phyloP scores from a whole-genome alignment of 2,329 filamentous ascomycete species.

The Stagonosporopsis vannaccii region DNA sequence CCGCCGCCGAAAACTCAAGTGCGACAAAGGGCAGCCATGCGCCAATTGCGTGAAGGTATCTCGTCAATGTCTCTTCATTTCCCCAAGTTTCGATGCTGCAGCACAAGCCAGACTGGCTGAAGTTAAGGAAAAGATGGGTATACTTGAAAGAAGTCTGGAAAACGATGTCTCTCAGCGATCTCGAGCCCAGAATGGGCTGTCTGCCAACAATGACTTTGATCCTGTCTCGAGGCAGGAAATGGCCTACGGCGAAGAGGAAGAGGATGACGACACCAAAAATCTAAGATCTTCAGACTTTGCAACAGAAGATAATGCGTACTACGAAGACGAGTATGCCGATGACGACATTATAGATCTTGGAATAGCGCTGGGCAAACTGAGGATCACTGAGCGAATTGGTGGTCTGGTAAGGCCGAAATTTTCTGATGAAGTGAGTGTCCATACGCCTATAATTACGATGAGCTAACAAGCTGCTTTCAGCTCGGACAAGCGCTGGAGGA shows the following conservation, averaged over 20 bases:
- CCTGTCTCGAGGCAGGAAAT: conserved; percentile 43
- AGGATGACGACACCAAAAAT: conserved; percentile 62
- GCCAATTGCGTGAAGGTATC: conserved; percentile 66
- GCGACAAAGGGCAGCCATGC: conserved; percentile 76
- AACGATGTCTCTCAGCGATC: conserved; percentile 66
- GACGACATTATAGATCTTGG: conserved; percentile 77
- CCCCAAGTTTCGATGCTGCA: conserved; percentile 71
- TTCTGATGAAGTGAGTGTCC: conserved; percentile 67
- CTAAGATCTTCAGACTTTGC: conserved; percentile 70
- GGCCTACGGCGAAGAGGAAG: conserved; percentile 64
- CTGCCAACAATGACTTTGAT: not conserved
- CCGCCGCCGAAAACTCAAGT: conserved; percentile 78
- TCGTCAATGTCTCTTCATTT: conserved; percentile 68
- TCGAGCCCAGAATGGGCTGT: not conserved
- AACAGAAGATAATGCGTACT: conserved; percentile 72
- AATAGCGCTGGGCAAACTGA: conserved; percentile 73
- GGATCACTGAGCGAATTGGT: conserved; percentile 76
- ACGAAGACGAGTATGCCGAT: conserved; percentile 67
- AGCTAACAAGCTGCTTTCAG: conserved; percentile 20
- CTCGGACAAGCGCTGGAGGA: conserved; percentile 42
- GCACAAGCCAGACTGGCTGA: conserved; percentile 75
- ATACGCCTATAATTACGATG: not conserved
- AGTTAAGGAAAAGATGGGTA: conserved; percentile 80
- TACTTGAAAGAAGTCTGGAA: conserved; percentile 73
- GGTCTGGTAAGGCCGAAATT: conserved; percentile 75